Base-by-base conservation (phyloP, 768 basidiomycete species). In the Brasilioporus rufonigricans region DNA sequence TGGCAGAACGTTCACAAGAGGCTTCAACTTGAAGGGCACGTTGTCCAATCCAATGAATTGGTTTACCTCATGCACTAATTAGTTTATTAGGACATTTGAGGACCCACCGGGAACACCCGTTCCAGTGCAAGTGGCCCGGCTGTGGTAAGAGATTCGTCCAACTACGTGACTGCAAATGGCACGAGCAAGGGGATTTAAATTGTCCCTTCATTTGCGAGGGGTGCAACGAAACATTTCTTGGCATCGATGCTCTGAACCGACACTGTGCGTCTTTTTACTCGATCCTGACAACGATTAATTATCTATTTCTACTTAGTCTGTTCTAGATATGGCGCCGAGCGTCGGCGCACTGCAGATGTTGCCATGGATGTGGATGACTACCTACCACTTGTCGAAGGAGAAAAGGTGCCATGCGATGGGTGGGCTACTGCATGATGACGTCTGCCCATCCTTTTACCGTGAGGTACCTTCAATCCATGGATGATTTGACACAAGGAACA, bases 151-250 rank as follows among this genome's bases (percentile, higher is more conserved):
- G 94, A 21, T 95, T 97, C 59, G 94, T 91, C 26, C 74, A 94
- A 52, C 92, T 96, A 69, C 95, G 97, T 65, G 95, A 98, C 69
- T 97, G 95, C 73, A 98, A 96, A 68, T 83, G 94, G 2, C 96
- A 98, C 63, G 95, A 97, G 71, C 89, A 94, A 61, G 77, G 98
- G 39, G 96, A 98, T 69, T 86, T 91, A 54, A 95, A 96, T 62
- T 88, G 94, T 21, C 93, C 94, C 57, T 96, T 94, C 69, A 88
- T 83, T 13, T 98, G 96, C 65, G 91, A 94, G 11, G 94, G 93
- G 41, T 98, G 95, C 68, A 80, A 82, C 61, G 91, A 94, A 77
- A 91, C 86, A 61, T 98, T 98, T 76, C 94, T 93, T 31, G 73
- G 95, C 56, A 88, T 97, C 82, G 96, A 98, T 71, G 95, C 95